Base-by-base conservation (phyloP, 1,284 basidiomycete species). In the Microbotryum saponariae region DNA sequence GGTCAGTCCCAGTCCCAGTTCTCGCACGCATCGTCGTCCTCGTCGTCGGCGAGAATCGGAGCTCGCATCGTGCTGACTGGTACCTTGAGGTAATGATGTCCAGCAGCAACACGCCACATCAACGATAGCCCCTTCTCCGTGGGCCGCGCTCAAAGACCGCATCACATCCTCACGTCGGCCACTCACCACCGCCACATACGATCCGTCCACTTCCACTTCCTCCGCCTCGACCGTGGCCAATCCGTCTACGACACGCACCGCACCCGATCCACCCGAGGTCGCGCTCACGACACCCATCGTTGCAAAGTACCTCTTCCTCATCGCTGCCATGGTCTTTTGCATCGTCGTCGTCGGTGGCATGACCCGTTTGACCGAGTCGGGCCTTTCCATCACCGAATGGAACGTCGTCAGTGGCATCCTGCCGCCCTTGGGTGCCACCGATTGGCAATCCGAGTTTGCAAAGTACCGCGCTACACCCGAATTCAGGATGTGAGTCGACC, bases 361-460 rank as follows among this genome's bases (percentile, higher is more conserved):
- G 57, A 99, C 96, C 2, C 87, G 96, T 49, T 82, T 99, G 64
- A 99, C 96, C 5, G 96, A 99, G 78, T 96, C 91, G 27, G 96
- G 96, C 6, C 80, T 99, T 65, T 93, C 90, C 69, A 99, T 99
- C 74, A 94, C 91, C 37, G 96, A 99, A 80, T 99, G 96, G 96
- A 84, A 85, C 63, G 91, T 94, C 7, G 85, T 98, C 67, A 88
- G 90, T 52, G 96, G 96, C 25, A 80, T 92, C 59, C 75, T 91
- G 20, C 91, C 93, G 20, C 96, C 96, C 3, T 77, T 90, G 44
- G 83, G 83, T 2, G 77, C 81, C 20, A 82, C 79, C 2, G 84
- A 91, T 63, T 99, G 96, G 96, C 80, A 85, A 63, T 79, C 78
- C 42, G 96, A 98, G 73, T 98, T 97, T 76, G 84, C 86, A 51